Evolutionary conservation across 768 basidiomycete genomes (phyloP).

Genomic region (Mrakia gelida): DNA sequence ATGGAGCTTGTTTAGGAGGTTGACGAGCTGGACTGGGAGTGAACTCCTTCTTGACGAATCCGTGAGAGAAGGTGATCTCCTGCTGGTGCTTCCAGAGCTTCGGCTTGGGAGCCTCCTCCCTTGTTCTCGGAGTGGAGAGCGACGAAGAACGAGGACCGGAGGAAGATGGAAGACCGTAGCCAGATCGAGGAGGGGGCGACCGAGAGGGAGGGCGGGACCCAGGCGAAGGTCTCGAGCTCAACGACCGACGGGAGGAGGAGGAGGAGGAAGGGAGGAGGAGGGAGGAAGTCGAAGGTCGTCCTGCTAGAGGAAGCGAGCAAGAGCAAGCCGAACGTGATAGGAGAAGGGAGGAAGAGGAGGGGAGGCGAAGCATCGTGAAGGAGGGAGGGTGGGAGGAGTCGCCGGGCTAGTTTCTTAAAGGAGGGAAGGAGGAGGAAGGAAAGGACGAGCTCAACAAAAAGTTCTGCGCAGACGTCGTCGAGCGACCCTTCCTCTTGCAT

Average conservation of each 20-base stretch:
- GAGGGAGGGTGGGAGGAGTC: neutral
- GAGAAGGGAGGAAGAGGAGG: neutral
- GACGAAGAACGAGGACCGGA: neutral
- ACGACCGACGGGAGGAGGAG: too few species aligned
- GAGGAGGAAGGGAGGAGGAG: too few species aligned
- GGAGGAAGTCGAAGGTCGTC: too few species aligned
- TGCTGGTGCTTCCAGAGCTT: neutral
- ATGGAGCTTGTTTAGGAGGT: neutral
- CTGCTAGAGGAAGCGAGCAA: too few species aligned
- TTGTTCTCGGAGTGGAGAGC: neutral
- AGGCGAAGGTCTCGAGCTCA: too few species aligned
- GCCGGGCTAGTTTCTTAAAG: neutral
- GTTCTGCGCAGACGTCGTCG: too few species aligned
- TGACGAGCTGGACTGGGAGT: neutral
- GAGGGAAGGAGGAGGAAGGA: too few species aligned
- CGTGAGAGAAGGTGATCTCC: constrained; percentile 6
- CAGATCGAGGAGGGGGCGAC: neutral
- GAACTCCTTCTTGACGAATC: neutral
- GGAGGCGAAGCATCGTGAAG: neutral
- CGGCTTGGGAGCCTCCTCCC: too few species aligned
- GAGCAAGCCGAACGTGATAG: too few species aligned
- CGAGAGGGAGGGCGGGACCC: too few species aligned
- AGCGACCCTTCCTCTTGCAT: too few species aligned
- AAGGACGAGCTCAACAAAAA: too few species aligned
- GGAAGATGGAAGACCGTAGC: neutral